A percentile compares a stretch with the other conserved stretches of the same genome.
These are phyloP conservation scores for Candida sphagnicola DNA, from an alignment of 805 yeast genomes.

Conservation along the genomic window DNA sequence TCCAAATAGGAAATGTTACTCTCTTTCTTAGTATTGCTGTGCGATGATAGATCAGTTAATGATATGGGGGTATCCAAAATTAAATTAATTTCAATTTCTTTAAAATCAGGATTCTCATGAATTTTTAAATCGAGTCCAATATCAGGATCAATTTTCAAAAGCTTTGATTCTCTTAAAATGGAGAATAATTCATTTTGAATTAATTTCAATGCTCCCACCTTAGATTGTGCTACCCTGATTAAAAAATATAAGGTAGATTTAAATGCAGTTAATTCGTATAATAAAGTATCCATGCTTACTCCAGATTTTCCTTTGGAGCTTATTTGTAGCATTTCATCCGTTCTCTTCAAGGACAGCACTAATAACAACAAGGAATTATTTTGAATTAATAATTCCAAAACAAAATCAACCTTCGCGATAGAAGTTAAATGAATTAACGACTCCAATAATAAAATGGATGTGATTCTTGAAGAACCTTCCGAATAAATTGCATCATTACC, in stretches of 20 bases:
- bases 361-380: slow-evolving; percentile 64
- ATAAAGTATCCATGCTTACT: slow-evolving; percentile 47
- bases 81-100: slow-evolving; percentile 40
- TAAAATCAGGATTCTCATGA: slow-evolving; percentile 14
- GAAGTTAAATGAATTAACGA: slow-evolving; percentile 55
- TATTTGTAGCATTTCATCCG: slow-evolving; percentile 56
- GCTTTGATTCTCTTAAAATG: slow-evolving; percentile 50
- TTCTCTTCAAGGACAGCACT: slow-evolving; percentile 61
- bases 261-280: slow-evolving; percentile 75
- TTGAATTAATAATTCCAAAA: slow-evolving; percentile 57
- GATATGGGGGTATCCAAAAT: slow-evolving; percentile 51
- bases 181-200: slow-evolving; percentile 71
- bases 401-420: slow-evolving; percentile 48
- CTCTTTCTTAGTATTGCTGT: slow-evolving; percentile 8
- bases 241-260: slow-evolving; percentile 68
- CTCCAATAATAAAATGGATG: slow-evolving; percentile 74
- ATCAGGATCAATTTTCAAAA: slow-evolving; percentile 73
- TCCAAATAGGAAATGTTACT: slow-evolving; percentile 55
- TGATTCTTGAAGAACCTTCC: slow-evolving; percentile 70
- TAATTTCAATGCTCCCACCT: slow-evolving; percentile 72
- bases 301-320: slow-evolving; percentile 25
- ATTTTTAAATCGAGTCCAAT: slow-evolving; percentile 56
- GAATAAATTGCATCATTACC: slow-evolving; percentile 78
- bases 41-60: slow-evolving; percentile 13
- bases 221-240: slow-evolving; percentile 69